phyloP scores from a whole-genome alignment of 345 rosid genomes.

The Gossypioides kirkii region DNA sequence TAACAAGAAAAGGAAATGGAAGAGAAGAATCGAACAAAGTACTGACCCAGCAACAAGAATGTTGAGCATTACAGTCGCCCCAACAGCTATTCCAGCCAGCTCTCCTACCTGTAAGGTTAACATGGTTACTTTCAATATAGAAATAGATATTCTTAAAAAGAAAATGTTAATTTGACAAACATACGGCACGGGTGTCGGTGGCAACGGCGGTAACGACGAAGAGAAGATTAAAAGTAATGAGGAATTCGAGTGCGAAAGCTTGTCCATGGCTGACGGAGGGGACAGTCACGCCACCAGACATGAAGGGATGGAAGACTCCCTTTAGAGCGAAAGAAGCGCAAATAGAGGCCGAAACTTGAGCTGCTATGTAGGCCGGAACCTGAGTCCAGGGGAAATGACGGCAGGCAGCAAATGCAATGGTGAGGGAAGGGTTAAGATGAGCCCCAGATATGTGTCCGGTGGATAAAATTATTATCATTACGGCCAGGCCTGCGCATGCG shows the following conservation, averaged over 20 bases:
- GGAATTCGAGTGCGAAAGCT: constrained; percentile 91
- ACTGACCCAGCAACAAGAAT: constrained; percentile 85
- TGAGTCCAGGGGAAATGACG: constrained; percentile 96
- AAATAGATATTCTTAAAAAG: neutral
- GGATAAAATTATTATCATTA: constrained; percentile 84
- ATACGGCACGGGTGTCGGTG: constrained; percentile 94
- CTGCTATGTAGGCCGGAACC: constrained; percentile 82
- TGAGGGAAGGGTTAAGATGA: constrained; percentile 87
- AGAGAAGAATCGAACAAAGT: neutral
- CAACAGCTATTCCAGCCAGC: constrained; percentile 94
- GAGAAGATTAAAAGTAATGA: constrained; percentile 83
- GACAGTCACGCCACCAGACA: constrained; percentile 96
- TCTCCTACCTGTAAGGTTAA: constrained; percentile 75
- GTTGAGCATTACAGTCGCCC: constrained; percentile 95
- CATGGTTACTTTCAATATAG: neutral
- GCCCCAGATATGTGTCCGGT: constrained; percentile 98
- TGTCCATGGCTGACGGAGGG: constrained; percentile 73
- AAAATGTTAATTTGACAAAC: constrained; percentile 1
- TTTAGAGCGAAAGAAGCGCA: constrained; percentile 94
- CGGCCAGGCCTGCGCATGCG: constrained; percentile 84
- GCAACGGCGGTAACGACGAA: constrained; percentile 96
- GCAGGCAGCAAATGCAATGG: constrained; percentile 79
- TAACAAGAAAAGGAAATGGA: too few relatives aligned
- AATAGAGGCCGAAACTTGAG: constrained; percentile 85
- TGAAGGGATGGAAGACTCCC: constrained; percentile 73